phyloP scores from a whole-genome alignment of 148 eudicot species.

The Silene latifolia region DNA sequence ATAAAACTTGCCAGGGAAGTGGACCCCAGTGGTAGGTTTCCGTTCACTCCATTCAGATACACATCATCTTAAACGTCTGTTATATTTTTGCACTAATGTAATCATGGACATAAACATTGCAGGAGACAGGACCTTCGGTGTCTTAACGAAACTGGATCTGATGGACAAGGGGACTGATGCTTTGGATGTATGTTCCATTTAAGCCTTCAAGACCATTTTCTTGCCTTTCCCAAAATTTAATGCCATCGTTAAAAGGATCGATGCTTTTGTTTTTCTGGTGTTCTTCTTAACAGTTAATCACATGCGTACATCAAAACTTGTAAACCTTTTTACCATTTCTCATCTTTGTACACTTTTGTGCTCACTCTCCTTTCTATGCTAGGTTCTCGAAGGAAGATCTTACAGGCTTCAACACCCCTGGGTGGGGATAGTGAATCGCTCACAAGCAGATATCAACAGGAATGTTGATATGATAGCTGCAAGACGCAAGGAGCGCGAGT shows the following conservation, averaged over 20 bases:
- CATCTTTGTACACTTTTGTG: background rate
- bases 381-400: conserved; percentile 98
- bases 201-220: background rate
- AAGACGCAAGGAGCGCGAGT: conserved; percentile 85
- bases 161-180: conserved; percentile 98
- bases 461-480: conserved; percentile 84
- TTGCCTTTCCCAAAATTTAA: background rate
- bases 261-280: no score
- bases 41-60: background rate
- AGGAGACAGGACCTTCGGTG: conserved; percentile 99
- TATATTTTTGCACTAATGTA: conserved; percentile 6
- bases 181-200: conserved; percentile 58
- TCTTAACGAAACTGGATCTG: conserved; percentile 89
- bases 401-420: conserved; percentile 95
- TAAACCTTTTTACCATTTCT: background rate
- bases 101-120: background rate
- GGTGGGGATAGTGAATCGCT: conserved; percentile 99
- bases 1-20: conserved; percentile 99
- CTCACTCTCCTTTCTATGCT: conserved; percentile 5
- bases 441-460: conserved; percentile 98
- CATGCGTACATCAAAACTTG: background rate
- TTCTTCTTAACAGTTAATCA: background rate
- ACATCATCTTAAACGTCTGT: conserved; percentile 37
- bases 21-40: conserved; percentile 43
- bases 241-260: background rate